Conservation (phyloP, 345 rosid genomes). For the Lepidium didymum region DNA sequence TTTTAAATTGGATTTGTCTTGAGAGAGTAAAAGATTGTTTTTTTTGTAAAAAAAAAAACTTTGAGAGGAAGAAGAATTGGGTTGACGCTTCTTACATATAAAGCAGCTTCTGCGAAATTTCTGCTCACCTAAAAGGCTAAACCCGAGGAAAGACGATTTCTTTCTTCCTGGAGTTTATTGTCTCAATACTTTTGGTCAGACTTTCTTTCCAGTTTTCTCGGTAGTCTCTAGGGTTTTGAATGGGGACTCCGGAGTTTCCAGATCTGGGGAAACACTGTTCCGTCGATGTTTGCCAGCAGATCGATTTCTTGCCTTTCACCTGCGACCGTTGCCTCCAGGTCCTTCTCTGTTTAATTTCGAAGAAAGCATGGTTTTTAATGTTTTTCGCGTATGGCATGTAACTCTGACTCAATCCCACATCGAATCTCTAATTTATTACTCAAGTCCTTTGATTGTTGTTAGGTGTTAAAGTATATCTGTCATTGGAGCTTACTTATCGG, state of each 20-base stretch:
- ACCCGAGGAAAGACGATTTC: constrained; percentile 18
- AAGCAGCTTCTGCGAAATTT: constrained; percentile 17
- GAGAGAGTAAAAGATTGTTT: neutral
- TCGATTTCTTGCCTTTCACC: constrained; percentile 93
- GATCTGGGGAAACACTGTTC: constrained; percentile 93
- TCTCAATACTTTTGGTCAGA: neutral
- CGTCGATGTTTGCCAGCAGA: constrained; percentile 70
- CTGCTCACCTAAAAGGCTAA: constrained; percentile 4
- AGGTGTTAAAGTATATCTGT: neutral
- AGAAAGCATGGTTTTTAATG: neutral
- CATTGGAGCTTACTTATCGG: neutral
- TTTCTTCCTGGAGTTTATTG: neutral
- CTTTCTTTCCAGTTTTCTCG: neutral
- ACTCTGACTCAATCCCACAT: neutral
- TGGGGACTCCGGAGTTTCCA: constrained; percentile 97
- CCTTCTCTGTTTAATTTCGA: neutral
- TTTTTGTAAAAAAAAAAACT: neutral
- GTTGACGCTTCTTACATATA: neutral
- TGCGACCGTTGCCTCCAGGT: constrained; percentile 92
- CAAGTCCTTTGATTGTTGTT: neutral
- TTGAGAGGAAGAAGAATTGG: neutral
- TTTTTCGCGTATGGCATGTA: neutral
- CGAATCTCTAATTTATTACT: neutral
- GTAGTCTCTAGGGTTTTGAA: constrained; percentile 12
- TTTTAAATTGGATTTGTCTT: neutral